Evolutionary conservation across 2,329 filamentous ascomycete species (phyloP).

Genomic region (Teratosphaeria pseudoeucalypti): DNA sequence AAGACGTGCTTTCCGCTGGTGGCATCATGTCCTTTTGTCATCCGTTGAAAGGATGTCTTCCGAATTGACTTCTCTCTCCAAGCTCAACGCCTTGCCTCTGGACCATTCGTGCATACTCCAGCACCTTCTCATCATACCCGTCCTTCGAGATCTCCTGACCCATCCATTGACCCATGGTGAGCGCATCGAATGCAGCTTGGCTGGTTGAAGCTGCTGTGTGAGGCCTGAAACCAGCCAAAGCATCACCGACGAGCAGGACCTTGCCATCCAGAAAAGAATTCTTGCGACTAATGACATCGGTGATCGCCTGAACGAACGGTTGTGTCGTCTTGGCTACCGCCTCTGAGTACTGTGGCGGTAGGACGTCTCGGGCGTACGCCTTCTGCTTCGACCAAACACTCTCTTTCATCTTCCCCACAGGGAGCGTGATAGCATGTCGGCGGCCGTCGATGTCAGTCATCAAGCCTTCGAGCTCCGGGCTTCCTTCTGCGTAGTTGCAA

Average conservation of each 20-base stretch:
- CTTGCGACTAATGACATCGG: slow-evolving; percentile 30
- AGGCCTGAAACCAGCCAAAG: slow-evolving; percentile 37
- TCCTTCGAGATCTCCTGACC: slow-evolving; percentile 25
- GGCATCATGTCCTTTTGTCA: neutral
- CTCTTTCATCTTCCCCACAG: slow-evolving; percentile 30
- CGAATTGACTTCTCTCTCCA: slow-evolving; percentile 33
- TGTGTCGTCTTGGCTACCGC: slow-evolving; percentile 30
- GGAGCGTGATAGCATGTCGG: slow-evolving; percentile 34
- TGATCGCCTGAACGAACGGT: slow-evolving; percentile 38
- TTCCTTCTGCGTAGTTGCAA: slow-evolving; percentile 31
- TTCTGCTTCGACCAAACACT: slow-evolving; percentile 31
- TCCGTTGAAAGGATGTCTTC: slow-evolving; percentile 18
- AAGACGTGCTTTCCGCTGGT: too few relatives aligned
- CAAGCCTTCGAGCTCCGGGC: slow-evolving; percentile 29
- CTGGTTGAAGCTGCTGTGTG: slow-evolving; percentile 38
- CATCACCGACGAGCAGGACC: slow-evolving; percentile 38
- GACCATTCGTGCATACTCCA: slow-evolving; percentile 28
- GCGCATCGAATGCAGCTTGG: slow-evolving; percentile 37
- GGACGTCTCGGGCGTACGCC: slow-evolving; percentile 19
- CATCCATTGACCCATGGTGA: slow-evolving; percentile 31
- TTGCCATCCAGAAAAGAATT: slow-evolving; percentile 32
- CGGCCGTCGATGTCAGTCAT: slow-evolving; percentile 36
- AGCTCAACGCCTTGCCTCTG: slow-evolving; percentile 31
- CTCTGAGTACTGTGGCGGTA: slow-evolving; percentile 34
- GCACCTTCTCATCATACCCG: slow-evolving; percentile 28